These are phyloP conservation scores for Gastrolobium bilobum DNA, from an alignment of 306 rosid species.

Conservation along the genomic window DNA sequence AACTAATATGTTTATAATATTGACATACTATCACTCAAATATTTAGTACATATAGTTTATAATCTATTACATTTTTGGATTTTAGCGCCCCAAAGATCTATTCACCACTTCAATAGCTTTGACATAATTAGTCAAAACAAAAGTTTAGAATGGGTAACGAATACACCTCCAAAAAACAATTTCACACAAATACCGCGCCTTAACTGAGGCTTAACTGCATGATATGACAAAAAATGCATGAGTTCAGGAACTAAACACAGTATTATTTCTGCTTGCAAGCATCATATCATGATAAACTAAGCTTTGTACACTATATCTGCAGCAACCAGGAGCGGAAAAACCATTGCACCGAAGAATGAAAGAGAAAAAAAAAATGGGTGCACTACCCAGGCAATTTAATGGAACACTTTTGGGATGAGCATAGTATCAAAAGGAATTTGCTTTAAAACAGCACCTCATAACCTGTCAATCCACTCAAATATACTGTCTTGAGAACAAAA, in stretches of 20 bases:
- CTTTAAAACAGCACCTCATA: conserved; percentile 45
- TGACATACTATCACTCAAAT: conserved; percentile 21
- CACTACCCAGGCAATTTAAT: conserved; percentile 14
- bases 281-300: conserved; percentile 17
- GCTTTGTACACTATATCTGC: conserved; percentile 21
- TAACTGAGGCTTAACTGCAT: conserved; percentile 18
- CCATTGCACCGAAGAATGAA: conserved; percentile 36
- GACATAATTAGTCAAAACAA: background rate
- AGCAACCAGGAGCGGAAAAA: conserved; percentile 26
- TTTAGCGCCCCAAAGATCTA: conserved; percentile 5
- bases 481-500: conserved; percentile 80
- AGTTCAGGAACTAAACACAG: background rate
- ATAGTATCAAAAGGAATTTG: conserved; percentile 27
- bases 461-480: conserved; percentile 65
- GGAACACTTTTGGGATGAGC: conserved; percentile 47
- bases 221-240: conserved; percentile 25
- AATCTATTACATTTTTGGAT: conserved; percentile 21
- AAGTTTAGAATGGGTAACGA: conserved; percentile 12
- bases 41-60: background rate
- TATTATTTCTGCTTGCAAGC: background rate
- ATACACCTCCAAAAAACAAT: conserved; percentile 21
- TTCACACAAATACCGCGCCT: conserved; percentile 12
- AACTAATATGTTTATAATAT: background rate
- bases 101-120: conserved; percentile 27
- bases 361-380: background rate